Percentiles rank a stretch among this genome's conserved stretches.
phyloP scores from a whole-genome alignment of 2,329 filamentous ascomycete species.

The Emmonsiellopsis sp. region DNA sequence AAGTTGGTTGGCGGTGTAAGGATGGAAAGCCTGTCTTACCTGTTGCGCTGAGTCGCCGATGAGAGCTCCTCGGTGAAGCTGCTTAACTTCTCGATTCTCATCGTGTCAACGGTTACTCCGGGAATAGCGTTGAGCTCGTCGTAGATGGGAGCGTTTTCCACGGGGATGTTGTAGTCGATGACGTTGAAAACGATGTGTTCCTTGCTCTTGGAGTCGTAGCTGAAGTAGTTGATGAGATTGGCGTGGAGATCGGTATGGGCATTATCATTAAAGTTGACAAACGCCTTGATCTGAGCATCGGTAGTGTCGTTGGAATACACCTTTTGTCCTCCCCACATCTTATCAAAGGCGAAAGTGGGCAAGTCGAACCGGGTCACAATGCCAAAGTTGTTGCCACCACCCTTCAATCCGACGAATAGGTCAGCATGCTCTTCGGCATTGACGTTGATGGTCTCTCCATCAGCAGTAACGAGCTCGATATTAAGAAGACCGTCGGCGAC shows the following conservation, averaged over 20 bases:
- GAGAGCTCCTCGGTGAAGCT: slow-evolving; percentile 7
- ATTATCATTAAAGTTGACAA: slow-evolving; percentile 4
- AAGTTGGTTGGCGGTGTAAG: not conserved
- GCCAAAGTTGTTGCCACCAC: slow-evolving; percentile 26
- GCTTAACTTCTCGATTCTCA: slow-evolving; percentile 3
- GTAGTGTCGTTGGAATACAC: not conserved
- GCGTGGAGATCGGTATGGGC: not conserved
- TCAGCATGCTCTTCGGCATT: slow-evolving; percentile 17
- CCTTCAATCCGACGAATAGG: slow-evolving; percentile 29
- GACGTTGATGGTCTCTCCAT: slow-evolving; percentile 22
- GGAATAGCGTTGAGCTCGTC: not conserved
- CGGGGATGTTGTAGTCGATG: not conserved
- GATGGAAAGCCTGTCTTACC: not conserved
- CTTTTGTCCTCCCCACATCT: not conserved
- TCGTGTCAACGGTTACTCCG: not conserved
- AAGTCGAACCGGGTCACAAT: slow-evolving; percentile 24
- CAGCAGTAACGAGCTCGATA: slow-evolving; percentile 18
- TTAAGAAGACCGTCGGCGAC: not conserved
- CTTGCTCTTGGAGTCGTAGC: not conserved
- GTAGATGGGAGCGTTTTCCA: not conserved
- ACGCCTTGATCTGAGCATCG: not conserved
- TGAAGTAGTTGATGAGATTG: not conserved
- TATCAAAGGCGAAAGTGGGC: not conserved
- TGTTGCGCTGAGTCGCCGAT: not conserved
- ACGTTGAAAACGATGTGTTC: not conserved